A percentile compares a stretch with the other conserved stretches of the same genome.
Evolutionary conservation across 345 rosid genomes (phyloP).

Genomic region (Laguncularia racemosa): DNA sequence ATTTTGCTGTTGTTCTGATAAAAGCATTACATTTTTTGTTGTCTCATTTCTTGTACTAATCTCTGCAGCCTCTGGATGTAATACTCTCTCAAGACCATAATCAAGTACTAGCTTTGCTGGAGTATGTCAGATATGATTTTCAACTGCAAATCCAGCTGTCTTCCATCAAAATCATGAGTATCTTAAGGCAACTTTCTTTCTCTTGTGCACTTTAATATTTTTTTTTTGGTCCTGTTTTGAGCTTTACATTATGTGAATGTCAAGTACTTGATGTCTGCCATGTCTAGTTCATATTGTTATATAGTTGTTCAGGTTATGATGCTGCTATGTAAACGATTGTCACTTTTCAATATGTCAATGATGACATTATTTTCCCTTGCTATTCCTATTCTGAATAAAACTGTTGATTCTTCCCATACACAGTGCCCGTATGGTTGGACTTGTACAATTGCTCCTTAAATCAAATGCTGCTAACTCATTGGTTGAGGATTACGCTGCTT

Average conservation of each 20-base stretch:
- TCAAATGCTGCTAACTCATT: slow-evolving; percentile 59
- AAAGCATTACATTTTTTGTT: too few relatives aligned
- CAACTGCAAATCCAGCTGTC: slow-evolving; percentile 69
- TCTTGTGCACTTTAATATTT: not conserved
- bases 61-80: slow-evolving; percentile 73
- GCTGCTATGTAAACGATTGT: too few relatives aligned
- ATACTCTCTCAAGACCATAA: slow-evolving; percentile 90
- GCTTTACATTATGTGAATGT: not conserved
- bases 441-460: slow-evolving; percentile 74
- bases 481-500: slow-evolving; percentile 86
- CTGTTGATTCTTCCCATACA: slow-evolving; percentile 2
- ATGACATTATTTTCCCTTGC: slow-evolving; percentile 1
- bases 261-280: not conserved
- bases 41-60: too few relatives aligned
- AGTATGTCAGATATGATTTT: slow-evolving; percentile 88
- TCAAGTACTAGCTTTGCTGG: slow-evolving; percentile 75
- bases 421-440: slow-evolving; percentile 92
- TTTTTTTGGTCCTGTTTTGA: not conserved
- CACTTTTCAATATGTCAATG: not conserved
- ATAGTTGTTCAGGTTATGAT: too few relatives aligned
- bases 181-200: slow-evolving; percentile 48
- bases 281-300: too few relatives aligned
- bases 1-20: too few relatives aligned
- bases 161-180: slow-evolving; percentile 81
- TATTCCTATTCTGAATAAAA: not conserved